Evolutionary conservation across 148 eudicot species (phyloP), one percentile per base, ranked within the genome.

Genomic region (Pharnaceum exiguum): DNA sequence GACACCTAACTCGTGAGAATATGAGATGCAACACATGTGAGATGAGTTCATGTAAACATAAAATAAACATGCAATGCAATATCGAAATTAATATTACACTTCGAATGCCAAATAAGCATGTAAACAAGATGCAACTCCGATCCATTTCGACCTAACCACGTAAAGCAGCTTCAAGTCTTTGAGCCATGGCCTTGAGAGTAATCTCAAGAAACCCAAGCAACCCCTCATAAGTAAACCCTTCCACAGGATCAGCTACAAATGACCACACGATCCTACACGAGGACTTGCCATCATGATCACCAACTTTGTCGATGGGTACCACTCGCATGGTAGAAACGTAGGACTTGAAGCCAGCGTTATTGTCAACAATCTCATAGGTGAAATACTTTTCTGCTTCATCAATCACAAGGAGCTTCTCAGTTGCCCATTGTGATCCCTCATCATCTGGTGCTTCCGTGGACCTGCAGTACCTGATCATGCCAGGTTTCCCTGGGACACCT

Each of bases 401-500:
- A 33, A 79, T 61, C 26, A 28, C 62, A 2, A 70, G 1, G 47
- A 83, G 60, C 52, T 55, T 77, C 47, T 83, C 85, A 1, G 69
- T 72, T 24, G 59, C 79, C 74, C 73, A 84, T 55, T 59, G 51
- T 0, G 19, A 5, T 2, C 17, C 72, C 8, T 22, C 60, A 33
- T 22, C 60, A 33, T 33, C 70, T 1, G 43, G 23, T 25, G 58
- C 36, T 15, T 56, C 26, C 0, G 66, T 55, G 69, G 70, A 29
- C 6, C 64, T 73, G 51, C 80, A 77, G 72, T 78, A 76, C 30
- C 89, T 62, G 49, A 83, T 51, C 18, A 60, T 56, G 13, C 82
- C 82, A 0, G 73, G 75, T 60, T 78, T 29, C 4, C 72, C 74
- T 22, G 57, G 48, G 0, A 16, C 66, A 11, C 85, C 79, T 29